A percentile compares a stretch with the other conserved stretches of the same genome.
Evolutionary conservation across 2,329 filamentous ascomycete species (phyloP).

Genomic region (Colletotrichum eremochloae): DNA sequence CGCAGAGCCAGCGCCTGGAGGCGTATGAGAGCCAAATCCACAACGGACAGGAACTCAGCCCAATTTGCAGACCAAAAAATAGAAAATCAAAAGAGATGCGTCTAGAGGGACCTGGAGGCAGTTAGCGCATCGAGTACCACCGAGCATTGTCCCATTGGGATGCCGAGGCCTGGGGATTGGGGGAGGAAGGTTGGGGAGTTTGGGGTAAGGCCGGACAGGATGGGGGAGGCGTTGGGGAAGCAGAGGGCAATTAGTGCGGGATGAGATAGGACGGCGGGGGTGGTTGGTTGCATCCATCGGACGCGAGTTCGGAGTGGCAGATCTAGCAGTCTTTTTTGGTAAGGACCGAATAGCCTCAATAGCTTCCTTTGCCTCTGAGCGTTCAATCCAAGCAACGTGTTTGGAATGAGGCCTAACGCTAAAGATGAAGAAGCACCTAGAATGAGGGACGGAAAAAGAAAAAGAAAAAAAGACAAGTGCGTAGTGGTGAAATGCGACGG

Average conservation of each 20-base stretch:
- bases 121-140: conserved; percentile 47
- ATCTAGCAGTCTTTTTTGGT: conserved; percentile 9
- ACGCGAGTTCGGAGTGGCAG: conserved; percentile 10
- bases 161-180: conserved; percentile 39
- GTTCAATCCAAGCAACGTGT: not conserved
- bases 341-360: conserved; percentile 26
- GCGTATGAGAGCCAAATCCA: conserved; percentile 29
- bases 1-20: conserved; percentile 17
- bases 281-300: conserved; percentile 21
- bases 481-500: not conserved
- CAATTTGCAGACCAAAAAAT: conserved; percentile 39
- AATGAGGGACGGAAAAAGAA: not conserved
- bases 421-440: not conserved
- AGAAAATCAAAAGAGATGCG: conserved; percentile 10
- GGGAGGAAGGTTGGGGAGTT: conserved; percentile 36
- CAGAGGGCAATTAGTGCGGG: conserved; percentile 12
- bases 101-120: conserved; percentile 31
- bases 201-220: conserved; percentile 29
- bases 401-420: conserved; percentile 6
- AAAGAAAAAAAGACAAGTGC: not conserved
- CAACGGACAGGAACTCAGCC: conserved; percentile 40
- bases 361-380: conserved; percentile 17
- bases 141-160: conserved; percentile 48
- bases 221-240: conserved; percentile 2
- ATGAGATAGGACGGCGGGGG: conserved; percentile 15